These are phyloP conservation scores for Sclerotinia minor DNA, from an alignment of 2,329 filamentous ascomycete species.

Conservation along the genomic window DNA sequence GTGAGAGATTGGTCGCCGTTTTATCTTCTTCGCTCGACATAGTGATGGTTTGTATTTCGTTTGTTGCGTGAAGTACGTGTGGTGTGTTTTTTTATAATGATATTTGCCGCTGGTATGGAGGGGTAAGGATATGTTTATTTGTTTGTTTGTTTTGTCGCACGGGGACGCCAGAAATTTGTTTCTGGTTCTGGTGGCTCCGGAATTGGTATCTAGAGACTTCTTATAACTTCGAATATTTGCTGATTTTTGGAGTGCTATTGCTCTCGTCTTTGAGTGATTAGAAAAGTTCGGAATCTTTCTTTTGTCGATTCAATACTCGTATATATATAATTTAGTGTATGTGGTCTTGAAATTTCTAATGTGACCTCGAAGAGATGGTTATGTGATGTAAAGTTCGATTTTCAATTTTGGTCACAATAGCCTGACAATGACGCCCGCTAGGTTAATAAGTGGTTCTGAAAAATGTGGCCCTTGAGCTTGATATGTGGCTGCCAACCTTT, in stretches of 20 bases:
- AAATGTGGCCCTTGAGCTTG: not conserved
- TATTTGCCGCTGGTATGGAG: not conserved
- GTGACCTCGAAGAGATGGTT: not conserved
- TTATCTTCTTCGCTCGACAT: constrained; percentile 32
- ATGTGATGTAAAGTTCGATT: not conserved
- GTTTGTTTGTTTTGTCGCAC: not conserved
- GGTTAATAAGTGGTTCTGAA: not conserved
- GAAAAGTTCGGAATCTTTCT: not conserved
- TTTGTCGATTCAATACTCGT: not conserved
- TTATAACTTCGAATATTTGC: not conserved
- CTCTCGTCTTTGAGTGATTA: not conserved
- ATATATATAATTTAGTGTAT: not conserved
- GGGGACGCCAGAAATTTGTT: constrained; percentile 1
- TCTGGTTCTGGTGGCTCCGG: not conserved
- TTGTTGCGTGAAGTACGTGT: not conserved
- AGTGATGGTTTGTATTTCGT: constrained; percentile 6
- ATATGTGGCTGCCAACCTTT: not conserved
- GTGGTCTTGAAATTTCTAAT: not conserved
- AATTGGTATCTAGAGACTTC: not conserved
- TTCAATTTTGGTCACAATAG: not conserved
- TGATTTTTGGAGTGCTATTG: not conserved
- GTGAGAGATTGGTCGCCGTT: constrained; percentile 31
- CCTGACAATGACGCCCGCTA: not conserved
- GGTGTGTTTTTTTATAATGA: not conserved
- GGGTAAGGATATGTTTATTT: constrained; percentile 5